Conservation (phyloP, 1,139 yeast species). For the Kurtzmaniella quercitrusa region DNA sequence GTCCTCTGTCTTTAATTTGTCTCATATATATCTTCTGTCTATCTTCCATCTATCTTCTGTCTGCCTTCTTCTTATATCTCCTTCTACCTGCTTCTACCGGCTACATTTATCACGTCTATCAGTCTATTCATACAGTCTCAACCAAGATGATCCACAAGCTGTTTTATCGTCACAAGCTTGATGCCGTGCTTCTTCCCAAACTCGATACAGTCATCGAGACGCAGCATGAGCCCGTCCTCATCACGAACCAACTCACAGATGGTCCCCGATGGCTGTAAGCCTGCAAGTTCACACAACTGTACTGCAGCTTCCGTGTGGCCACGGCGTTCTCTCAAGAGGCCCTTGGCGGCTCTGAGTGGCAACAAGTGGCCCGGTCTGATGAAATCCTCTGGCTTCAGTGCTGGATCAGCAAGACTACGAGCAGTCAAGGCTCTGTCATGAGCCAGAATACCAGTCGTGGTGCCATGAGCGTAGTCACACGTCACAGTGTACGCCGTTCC, state of each 20-base stretch:
- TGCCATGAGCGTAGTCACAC: slow-evolving; percentile 77
- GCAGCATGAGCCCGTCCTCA: slow-evolving; percentile 93
- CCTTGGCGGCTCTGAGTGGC: slow-evolving; percentile 88
- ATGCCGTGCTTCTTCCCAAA: slow-evolving; percentile 63
- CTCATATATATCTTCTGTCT: too few relatives aligned
- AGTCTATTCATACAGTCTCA: slow-evolving; percentile 1
- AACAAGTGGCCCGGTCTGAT: slow-evolving; percentile 91
- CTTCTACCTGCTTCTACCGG: too few relatives aligned
- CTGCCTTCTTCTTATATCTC: too few relatives aligned
- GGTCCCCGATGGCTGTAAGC: slow-evolving; percentile 81
- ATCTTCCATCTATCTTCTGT: too few relatives aligned
- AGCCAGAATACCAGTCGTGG: slow-evolving; percentile 98
- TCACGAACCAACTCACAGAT: slow-evolving; percentile 94
- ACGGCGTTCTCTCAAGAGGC: slow-evolving; percentile 73
- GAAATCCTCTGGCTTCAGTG: slow-evolving; percentile 57
- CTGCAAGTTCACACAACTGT: slow-evolving; percentile 74
- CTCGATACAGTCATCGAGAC: slow-evolving; percentile 77
- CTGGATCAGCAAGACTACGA: slow-evolving; percentile 59
- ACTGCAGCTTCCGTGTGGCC: slow-evolving; percentile 99
- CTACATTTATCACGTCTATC: background rate
- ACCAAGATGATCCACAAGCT: slow-evolving; percentile 53
- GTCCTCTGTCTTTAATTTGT: too few relatives aligned
- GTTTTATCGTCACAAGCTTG: slow-evolving; percentile 79
- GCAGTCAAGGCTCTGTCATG: slow-evolving; percentile 89
- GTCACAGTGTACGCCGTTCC: slow-evolving; percentile 97